Evolutionary conservation across 2,329 filamentous ascomycete genomes (phyloP).

Genomic region (Fusarium cicatricum): DNA sequence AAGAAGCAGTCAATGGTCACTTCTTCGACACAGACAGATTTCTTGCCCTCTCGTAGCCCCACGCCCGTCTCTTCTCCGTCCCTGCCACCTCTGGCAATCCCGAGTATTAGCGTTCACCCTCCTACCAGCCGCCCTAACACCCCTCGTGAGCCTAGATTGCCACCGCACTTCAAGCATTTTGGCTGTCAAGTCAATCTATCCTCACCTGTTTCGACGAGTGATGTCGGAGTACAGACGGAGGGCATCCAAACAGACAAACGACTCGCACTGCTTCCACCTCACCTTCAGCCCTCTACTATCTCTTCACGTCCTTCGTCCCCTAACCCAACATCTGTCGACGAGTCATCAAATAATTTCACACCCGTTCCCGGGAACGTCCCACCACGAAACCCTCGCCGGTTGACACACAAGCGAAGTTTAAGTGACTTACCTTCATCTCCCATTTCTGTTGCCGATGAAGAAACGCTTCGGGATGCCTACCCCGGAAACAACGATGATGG

Average conservation of each 20-base stretch:
- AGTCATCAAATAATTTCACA: conserved; percentile 55
- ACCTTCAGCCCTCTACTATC: conserved; percentile 82
- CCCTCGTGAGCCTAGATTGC: conserved; percentile 75
- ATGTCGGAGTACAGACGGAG: conserved; percentile 78
- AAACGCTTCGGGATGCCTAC: conserved; percentile 67
- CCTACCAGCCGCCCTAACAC: conserved; percentile 85
- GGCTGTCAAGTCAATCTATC: conserved; percentile 76
- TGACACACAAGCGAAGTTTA: conserved; percentile 56
- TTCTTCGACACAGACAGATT: conserved; percentile 69
- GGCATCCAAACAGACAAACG: conserved; percentile 86
- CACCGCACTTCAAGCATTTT: conserved; percentile 84
- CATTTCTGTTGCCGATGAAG: conserved; percentile 50
- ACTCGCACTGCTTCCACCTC: conserved; percentile 75
- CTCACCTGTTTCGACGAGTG: conserved; percentile 32
- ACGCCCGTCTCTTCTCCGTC: conserved; percentile 32
- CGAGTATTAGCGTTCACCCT: conserved; percentile 90
- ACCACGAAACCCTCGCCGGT: conserved; percentile 67
- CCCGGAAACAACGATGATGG: conserved; percentile 84
- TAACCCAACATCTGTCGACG: conserved; percentile 44
- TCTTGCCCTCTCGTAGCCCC: conserved; percentile 13
- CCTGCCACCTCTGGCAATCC: conserved; percentile 65
- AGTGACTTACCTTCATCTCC: conserved; percentile 62
- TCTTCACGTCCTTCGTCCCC: conserved; percentile 68
- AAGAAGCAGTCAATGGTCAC: conserved; percentile 57
- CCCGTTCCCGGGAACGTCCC: conserved; percentile 63